Percentiles rank a stretch among this genome's conserved stretches.
phyloP scores from a whole-genome alignment of 108 stramenopile genomes.

The Cyclotella choctawhatcheeana region DNA sequence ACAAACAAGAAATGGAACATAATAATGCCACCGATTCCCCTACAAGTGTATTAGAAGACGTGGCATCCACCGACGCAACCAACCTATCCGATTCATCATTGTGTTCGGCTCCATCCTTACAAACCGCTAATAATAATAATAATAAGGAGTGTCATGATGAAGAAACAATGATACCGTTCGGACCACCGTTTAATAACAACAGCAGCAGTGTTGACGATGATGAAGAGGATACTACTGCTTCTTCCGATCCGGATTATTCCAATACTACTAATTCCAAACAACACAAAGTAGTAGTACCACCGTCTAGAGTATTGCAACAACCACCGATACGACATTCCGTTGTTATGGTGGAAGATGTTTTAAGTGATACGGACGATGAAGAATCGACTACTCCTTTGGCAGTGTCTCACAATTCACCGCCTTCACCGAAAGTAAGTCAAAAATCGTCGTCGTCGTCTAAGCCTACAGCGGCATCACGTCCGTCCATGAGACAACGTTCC shows the following conservation, averaged over 20 bases:
- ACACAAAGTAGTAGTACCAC: too few species aligned
- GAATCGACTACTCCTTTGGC: not conserved
- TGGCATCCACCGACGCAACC: too few species aligned
- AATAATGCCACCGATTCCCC: not conserved
- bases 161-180: not conserved
- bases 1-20: not conserved
- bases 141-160: not conserved
- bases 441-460: too few species aligned
- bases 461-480: not conserved
- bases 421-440: too few species aligned
- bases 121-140: too few species aligned
- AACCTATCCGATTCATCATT: too few species aligned
- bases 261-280: not conserved
- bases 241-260: too few species aligned
- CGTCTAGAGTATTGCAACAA: not conserved
- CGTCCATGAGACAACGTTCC: slow-evolving; percentile 5
- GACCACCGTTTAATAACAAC: slow-evolving; percentile 1
- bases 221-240: too few species aligned
- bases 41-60: not conserved
- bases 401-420: not conserved
- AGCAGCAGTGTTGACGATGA: too few species aligned
- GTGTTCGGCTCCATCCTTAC: too few species aligned
- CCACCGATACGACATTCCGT: too few species aligned
- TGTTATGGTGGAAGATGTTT: slow-evolving; percentile 5
- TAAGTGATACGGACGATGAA: not conserved